Percentiles rank a stretch among this genome's conserved stretches.
phyloP scores from a whole-genome alignment of 2,329 filamentous ascomycete genomes.

The Cytospora leucostoma region DNA sequence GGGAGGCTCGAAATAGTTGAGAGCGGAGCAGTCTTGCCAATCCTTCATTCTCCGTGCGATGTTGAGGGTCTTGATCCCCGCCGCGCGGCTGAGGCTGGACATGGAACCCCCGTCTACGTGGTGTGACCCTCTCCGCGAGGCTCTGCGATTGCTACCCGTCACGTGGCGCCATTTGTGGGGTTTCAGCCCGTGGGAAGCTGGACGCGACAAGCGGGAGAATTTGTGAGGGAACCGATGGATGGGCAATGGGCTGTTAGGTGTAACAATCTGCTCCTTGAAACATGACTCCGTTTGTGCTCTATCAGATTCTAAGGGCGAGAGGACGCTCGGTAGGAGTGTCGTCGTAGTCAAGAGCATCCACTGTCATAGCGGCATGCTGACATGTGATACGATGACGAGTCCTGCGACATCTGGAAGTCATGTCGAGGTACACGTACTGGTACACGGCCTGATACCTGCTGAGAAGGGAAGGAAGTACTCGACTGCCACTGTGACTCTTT shows the following conservation, averaged over 20 bases:
- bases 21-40: neutral
- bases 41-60: neutral
- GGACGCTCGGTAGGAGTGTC: neutral
- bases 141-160: conserved; percentile 14
- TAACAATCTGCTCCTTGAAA: conserved; percentile 15
- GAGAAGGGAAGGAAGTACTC: neutral
- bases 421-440: neutral
- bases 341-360: conserved; percentile 3
- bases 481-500: neutral
- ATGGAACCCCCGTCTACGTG: neutral
- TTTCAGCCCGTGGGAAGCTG: conserved; percentile 3
- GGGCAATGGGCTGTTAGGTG: conserved; percentile 17
- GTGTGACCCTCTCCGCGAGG: neutral
- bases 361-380: neutral
- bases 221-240: conserved; percentile 5
- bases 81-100: neutral
- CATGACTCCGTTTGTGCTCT: conserved; percentile 11
- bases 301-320: conserved; percentile 3
- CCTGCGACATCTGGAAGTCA: neutral
- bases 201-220: conserved; percentile 16
- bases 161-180: conserved; percentile 17
- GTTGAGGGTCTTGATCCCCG: neutral
- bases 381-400: neutral
- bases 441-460: neutral
- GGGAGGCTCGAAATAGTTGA: conserved; percentile 8